A percentile compares a stretch with the other conserved stretches of the same genome.
Evolutionary conservation across 441 rosid genomes (phyloP).

Genomic region (Raphanus hybrid): DNA sequence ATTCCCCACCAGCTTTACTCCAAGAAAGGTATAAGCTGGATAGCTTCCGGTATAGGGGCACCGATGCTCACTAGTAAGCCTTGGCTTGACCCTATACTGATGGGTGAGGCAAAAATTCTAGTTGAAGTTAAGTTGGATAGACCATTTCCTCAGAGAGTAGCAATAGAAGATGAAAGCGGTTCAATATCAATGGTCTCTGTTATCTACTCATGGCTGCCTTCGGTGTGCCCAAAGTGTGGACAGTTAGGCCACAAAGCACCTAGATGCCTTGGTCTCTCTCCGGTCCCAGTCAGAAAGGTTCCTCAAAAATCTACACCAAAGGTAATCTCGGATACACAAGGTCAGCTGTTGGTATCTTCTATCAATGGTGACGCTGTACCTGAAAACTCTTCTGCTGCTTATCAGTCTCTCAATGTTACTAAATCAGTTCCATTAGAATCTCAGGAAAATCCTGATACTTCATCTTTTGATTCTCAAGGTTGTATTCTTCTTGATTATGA

Average conservation of each 20-base stretch:
- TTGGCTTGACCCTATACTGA: neutral
- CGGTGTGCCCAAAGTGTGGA: neutral
- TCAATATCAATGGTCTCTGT: neutral
- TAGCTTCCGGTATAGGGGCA: neutral
- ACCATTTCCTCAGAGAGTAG: neutral
- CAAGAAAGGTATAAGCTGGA: neutral
- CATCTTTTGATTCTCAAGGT: too few relatives aligned
- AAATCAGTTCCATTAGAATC: too few relatives aligned
- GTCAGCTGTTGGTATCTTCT: too few relatives aligned
- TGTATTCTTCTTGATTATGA: too few relatives aligned
- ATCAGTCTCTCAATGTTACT: too few relatives aligned
- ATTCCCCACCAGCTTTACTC: neutral
- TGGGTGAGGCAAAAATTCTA: constrained; percentile 11
- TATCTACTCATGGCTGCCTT: neutral
- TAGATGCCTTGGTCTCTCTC: neutral
- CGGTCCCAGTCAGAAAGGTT: neutral
- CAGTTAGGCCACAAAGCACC: neutral
- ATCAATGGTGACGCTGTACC: too few relatives aligned
- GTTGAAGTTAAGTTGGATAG: neutral
- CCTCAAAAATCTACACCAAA: too few relatives aligned
- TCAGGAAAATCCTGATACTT: too few relatives aligned
- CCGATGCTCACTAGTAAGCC: neutral
- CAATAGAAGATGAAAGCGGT: neutral
- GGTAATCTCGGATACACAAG: too few relatives aligned
- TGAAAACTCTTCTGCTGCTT: too few relatives aligned